Percentiles rank a stretch among this genome's conserved stretches.
These are phyloP conservation scores for Dryadomyces quercivorus DNA, from an alignment of 2,329 filamentous ascomycete species.

Conservation along the genomic window DNA sequence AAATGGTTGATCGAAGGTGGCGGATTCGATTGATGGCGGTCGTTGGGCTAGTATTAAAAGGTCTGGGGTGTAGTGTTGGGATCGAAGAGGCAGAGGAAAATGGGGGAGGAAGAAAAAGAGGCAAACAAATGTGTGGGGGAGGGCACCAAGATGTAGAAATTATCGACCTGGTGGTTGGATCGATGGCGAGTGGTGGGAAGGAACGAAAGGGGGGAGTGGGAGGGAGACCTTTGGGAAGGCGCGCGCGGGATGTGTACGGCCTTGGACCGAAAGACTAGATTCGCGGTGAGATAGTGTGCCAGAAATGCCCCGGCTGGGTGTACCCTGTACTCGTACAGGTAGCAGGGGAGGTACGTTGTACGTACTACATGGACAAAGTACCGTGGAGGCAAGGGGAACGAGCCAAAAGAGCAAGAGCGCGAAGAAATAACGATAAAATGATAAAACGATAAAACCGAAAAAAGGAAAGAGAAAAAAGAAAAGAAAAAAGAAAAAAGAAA, in stretches of 20 bases:
- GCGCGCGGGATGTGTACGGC: slow-evolving; percentile 11
- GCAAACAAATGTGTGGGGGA: slow-evolving; percentile 11
- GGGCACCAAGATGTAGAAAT: slow-evolving; percentile 17
- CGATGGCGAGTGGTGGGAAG: slow-evolving; percentile 10
- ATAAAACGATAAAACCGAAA: no score
- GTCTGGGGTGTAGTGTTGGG: not conserved
- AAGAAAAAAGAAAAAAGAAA: no score
- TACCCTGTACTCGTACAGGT: slow-evolving; percentile 9
- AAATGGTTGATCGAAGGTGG: not conserved
- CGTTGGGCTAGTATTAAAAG: not conserved
- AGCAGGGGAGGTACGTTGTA: slow-evolving; percentile 11
- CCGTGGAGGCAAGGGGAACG: not conserved
- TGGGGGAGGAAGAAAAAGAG: slow-evolving; percentile 2
- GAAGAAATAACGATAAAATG: no score
- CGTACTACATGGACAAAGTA: not conserved
- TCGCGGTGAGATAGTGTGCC: slow-evolving; percentile 15
- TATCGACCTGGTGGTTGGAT: slow-evolving; percentile 11
- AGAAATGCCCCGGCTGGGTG: slow-evolving; percentile 7
- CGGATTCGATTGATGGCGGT: not conserved
- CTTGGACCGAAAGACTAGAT: slow-evolving; percentile 11
- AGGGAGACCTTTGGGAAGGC: slow-evolving; percentile 4
- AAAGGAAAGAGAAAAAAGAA: no score
- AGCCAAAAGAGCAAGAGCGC: not conserved
- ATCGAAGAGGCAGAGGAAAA: not conserved
- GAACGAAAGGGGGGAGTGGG: slow-evolving; percentile 9